Conservation (phyloP, 176 grass and related monocot genomes). For the Luzula sylvatica region DNA sequence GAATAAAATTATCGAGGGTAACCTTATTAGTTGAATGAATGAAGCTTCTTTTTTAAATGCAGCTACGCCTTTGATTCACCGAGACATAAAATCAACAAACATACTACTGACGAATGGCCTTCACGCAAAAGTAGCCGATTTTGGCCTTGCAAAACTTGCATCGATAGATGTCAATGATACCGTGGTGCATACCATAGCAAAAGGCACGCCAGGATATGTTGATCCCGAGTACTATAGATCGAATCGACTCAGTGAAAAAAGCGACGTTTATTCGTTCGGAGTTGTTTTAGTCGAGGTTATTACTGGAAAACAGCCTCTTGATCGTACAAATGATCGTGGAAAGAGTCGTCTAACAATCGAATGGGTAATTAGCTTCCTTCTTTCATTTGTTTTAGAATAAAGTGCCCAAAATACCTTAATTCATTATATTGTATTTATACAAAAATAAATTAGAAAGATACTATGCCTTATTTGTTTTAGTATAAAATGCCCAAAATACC, state of each 20-base stretch:
- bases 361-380: no score
- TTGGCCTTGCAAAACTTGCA: constrained; percentile 7
- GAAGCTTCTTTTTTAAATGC: constrained; percentile 6
- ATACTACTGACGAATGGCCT: constrained; percentile 13
- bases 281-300: constrained; percentile 13
- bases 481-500: no score
- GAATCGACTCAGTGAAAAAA: constrained; percentile 9
- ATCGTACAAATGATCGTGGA: neutral
- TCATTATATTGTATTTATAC: no score
- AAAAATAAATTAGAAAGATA: no score
- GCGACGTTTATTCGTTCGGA: constrained; percentile 20
- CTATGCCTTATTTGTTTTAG: no score
- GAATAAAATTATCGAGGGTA: no score
- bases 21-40: no score
- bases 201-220: constrained; percentile 15
- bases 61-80: constrained; percentile 14
- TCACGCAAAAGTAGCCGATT: constrained; percentile 20
- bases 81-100: constrained; percentile 4
- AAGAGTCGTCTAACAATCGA: no score
- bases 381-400: neutral
- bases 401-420: no score
- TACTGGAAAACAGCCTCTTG: constrained; percentile 10
- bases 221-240: constrained; percentile 14
- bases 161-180: constrained; percentile 1
- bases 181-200: neutral